phyloP scores from a whole-genome alignment of 148 eudicot genomes.

The Diospyros lotus region DNA sequence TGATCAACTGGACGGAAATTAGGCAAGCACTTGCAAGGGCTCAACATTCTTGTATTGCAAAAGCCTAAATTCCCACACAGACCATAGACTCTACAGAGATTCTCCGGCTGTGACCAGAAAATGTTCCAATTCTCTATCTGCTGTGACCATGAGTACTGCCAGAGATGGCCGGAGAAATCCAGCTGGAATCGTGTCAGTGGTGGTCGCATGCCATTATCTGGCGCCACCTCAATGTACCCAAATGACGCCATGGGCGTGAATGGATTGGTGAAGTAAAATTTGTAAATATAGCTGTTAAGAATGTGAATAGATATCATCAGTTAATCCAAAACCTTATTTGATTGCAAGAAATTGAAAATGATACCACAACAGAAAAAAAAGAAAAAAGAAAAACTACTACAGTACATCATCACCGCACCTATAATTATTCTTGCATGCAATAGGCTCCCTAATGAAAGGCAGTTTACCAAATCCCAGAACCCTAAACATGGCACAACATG shows the following conservation, averaged over 20 bases:
- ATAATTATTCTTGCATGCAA: too few species aligned
- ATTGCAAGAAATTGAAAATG: too few species aligned
- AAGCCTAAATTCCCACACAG: constrained; percentile 63
- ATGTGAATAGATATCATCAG: too few species aligned
- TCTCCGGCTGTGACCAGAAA: constrained; percentile 78
- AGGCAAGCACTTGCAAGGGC: constrained; percentile 44
- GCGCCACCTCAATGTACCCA: constrained; percentile 50
- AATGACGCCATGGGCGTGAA: constrained; percentile 54
- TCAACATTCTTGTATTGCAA: constrained; percentile 24
- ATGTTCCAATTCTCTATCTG: constrained; percentile 59
- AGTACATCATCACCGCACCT: too few species aligned
- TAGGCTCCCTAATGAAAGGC: too few species aligned
- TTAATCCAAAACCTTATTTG: too few species aligned
- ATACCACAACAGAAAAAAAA: too few species aligned
- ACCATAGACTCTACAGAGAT: constrained; percentile 46
- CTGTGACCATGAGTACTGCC: constrained; percentile 65
- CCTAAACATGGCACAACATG: too few species aligned
- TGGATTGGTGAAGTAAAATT: constrained; percentile 45
- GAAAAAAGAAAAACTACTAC: too few species aligned
- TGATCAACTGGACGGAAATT: constrained; percentile 48
- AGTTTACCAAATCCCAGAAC: too few species aligned
- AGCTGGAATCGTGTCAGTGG: constrained; percentile 49
- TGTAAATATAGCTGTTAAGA: constrained; percentile 38
- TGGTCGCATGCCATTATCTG: constrained; percentile 9
- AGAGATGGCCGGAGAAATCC: constrained; percentile 41